Base-by-base conservation (phyloP, 2,329 filamentous ascomycete species). In the Thelonectria olida region DNA sequence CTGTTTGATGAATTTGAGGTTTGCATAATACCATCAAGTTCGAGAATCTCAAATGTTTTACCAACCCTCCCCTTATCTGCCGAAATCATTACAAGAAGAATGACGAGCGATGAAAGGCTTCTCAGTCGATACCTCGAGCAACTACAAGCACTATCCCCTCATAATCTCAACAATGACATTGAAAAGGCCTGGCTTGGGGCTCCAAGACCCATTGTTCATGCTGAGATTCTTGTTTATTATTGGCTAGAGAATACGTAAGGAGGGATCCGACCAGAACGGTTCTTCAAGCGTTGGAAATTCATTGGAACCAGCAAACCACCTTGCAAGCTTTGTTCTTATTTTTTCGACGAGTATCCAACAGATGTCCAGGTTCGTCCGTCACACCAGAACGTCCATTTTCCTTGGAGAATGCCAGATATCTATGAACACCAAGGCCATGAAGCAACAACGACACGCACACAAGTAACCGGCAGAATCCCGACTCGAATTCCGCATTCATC, bases 281-380 rank as follows among this genome's bases (percentile, higher is more conserved):
- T n/a, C n/a, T n/a, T n/a, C n/a, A n/a, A n/a, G n/a, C n/a, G n/a
- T n/a, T n/a, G n/a, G n/a, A n/a, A n/a, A n/a, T n/a, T n/a, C n/a
- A n/a, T n/a, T n/a, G n/a, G n/a, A n/a, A n/a, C n/a, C n/a, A n/a
- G n/a, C n/a, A n/a, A n/a, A n/a, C n/a, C n/a, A n/a, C n/a, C n/a
- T n/a, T n/a, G n/a, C 52, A 61, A 55, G 20, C 47, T 61, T 15
- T 61, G 58, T 22, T 55, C 58, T 12, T 61, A 61, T 22, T 61
- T 55, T 23, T 61, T 61, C 20, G 51, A 52, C 4, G 51, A 27
- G 31, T 61, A 55, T 17, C 51, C 39, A 2, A 61, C 58, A 15
- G 58, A 61, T 17, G 58, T 61, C 15, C 17, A 38, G 27, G 28
- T 55, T 4, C 52, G 58, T 10, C 13, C 27, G 13, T 55, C 58